Conservation (phyloP, 169 alveolate genomes). For the Miamiensis avidus region DNA sequence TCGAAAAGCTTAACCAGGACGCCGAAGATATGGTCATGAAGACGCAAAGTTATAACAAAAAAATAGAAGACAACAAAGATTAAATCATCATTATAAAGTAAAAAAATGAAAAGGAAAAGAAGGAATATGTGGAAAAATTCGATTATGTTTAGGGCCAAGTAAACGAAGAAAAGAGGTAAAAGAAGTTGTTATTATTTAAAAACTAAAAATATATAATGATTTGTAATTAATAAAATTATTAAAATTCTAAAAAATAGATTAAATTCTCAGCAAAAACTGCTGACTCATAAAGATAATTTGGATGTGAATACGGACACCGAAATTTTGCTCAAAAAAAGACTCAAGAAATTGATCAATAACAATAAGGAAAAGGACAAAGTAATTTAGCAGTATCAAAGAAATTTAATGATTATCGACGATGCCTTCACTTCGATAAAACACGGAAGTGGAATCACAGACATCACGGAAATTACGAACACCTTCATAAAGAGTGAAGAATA, state of each 20-base stretch:
- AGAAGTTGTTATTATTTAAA: not conserved
- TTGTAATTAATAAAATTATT: not conserved
- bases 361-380: conserved; percentile 68
- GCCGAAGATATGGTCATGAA: conserved; percentile 47
- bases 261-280: not conserved
- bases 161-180: not conserved
- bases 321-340: conserved; percentile 59
- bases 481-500: conserved; percentile 82
- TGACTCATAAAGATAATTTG: conserved; percentile 30
- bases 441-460: conserved; percentile 70
- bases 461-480: conserved; percentile 78
- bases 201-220: conserved; percentile 34
- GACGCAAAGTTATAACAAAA: conserved; percentile 25
- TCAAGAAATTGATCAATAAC: conserved; percentile 55
- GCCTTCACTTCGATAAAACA: conserved; percentile 73
- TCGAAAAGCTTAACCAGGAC: conserved; percentile 37
- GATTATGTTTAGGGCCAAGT: not conserved
- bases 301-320: conserved; percentile 44
- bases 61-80: conserved; percentile 56
- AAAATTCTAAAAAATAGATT: not conserved
- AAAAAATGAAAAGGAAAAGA: conserved; percentile 68
- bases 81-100: conserved; percentile 59
- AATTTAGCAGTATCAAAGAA: conserved; percentile 63
- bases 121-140: conserved; percentile 7
- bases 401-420: conserved; percentile 69